These are phyloP conservation scores for Psilocybe sp. DNA, from an alignment of 768 basidiomycete genomes.

Conservation along the genomic window DNA sequence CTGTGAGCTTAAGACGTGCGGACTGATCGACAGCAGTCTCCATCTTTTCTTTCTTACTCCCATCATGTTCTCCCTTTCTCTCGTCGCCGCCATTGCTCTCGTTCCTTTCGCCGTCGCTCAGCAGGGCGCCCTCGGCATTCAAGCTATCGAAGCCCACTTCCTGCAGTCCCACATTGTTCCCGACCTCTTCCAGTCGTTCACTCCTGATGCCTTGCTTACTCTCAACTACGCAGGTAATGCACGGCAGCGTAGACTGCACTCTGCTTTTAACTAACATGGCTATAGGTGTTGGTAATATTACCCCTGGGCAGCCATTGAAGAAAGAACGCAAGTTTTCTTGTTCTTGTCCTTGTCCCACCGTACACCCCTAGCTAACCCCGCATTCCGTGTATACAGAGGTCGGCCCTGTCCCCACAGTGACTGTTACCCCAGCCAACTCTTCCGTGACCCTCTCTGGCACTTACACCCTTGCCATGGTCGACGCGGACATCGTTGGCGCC, in stretches of 20 bases:
- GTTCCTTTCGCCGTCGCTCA: conserved; percentile 46
- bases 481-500: conserved; percentile 66
- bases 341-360: background rate
- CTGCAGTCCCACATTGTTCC: conserved; percentile 59
- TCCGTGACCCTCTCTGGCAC: conserved; percentile 42
- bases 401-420: conserved; percentile 49
- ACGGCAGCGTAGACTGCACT: background rate
- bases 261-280: background rate
- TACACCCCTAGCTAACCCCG: too few species aligned
- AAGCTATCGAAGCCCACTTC: conserved; percentile 70
- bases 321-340: conserved; percentile 46
- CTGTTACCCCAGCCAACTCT: conserved; percentile 47
- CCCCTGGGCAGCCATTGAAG: conserved; percentile 58
- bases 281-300: conserved; percentile 42
- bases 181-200: conserved; percentile 54
- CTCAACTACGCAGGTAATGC: conserved; percentile 42
- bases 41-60: conserved; percentile 16
- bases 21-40: conserved; percentile 1
- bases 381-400: conserved; percentile 42
- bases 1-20: conserved; percentile 1
- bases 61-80: conserved; percentile 30
- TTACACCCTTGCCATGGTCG: conserved; percentile 74
- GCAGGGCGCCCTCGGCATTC: conserved; percentile 42
- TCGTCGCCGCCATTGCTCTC: conserved; percentile 36
- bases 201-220: conserved; percentile 55